Conservation (phyloP, 2,329 filamentous ascomycete genomes). For the Colletotrichum zoysiae region DNA sequence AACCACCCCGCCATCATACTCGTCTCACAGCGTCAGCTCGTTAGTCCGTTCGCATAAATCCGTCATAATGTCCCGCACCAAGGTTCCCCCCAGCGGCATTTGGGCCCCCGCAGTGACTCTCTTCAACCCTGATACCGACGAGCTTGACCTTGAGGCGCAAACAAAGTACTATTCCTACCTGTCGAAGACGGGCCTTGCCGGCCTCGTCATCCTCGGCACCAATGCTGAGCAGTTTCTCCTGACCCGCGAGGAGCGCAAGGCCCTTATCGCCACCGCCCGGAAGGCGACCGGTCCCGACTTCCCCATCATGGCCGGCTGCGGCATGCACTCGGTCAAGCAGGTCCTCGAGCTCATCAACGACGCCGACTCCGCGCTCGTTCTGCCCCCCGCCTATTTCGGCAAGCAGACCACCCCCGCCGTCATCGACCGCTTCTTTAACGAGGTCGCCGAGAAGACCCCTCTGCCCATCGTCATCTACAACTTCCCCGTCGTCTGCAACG, state of each 20-base stretch:
- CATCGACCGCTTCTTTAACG: conserved; percentile 69
- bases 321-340: conserved; percentile 74
- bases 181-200: conserved; percentile 61
- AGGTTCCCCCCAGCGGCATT: conserved; percentile 52
- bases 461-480: conserved; percentile 76
- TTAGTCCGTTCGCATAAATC: neutral
- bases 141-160: conserved; percentile 61
- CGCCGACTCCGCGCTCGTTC: conserved; percentile 71
- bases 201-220: conserved; percentile 66
- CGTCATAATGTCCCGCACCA: conserved; percentile 23
- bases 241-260: conserved; percentile 69
- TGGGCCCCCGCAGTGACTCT: conserved; percentile 68
- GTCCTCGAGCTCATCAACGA: conserved; percentile 70
- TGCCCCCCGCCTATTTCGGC: conserved; percentile 75
- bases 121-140: conserved; percentile 63
- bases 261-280: conserved; percentile 68
- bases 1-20: neutral
- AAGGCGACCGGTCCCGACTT: conserved; percentile 63
- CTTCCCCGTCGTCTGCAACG: conserved; percentile 77
- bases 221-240: conserved; percentile 69
- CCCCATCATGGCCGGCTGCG: conserved; percentile 73
- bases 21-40: neutral
- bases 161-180: conserved; percentile 65
- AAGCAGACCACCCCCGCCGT: conserved; percentile 70
- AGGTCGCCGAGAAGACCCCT: conserved; percentile 64